Percentiles rank a stretch among this genome's conserved stretches.
Evolutionary conservation across 225 moss, liverwort and hornwort species (phyloP).

Genomic region (Polytrichum commune): DNA sequence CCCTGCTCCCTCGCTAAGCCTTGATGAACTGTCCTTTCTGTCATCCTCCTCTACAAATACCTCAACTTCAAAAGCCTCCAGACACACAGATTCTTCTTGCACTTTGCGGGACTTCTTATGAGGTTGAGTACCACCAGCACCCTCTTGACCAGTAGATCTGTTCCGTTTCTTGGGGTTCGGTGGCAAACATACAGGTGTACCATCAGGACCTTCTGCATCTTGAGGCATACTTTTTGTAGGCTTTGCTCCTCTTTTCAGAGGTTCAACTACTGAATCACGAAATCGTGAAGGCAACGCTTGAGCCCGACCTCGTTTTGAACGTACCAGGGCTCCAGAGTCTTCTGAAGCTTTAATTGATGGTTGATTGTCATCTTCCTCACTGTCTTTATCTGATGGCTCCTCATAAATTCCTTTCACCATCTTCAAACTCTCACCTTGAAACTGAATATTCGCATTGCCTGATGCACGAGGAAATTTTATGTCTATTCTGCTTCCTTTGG

Average conservation of each 20-base stretch:
- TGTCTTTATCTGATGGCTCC: slow-evolving; percentile 47
- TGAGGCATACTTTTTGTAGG: slow-evolving; percentile 43
- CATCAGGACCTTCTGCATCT: slow-evolving; percentile 50
- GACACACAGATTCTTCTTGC: slow-evolving; percentile 19
- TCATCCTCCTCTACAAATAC: slow-evolving; percentile 35
- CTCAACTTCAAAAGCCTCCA: slow-evolving; percentile 28
- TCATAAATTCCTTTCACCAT: slow-evolving; percentile 34
- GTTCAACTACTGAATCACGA: slow-evolving; percentile 91
- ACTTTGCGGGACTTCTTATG: slow-evolving; percentile 37
- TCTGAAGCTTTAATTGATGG: slow-evolving; percentile 46
- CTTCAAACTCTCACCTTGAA: slow-evolving; percentile 25
- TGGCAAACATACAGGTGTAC: slow-evolving; percentile 23
- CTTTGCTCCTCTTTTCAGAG: slow-evolving; percentile 78
- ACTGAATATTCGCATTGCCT: slow-evolving; percentile 40
- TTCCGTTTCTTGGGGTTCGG: slow-evolving; percentile 42
- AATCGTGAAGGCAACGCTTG: slow-evolving; percentile 90
- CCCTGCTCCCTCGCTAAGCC: slow-evolving; percentile 34
- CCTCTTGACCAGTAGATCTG: slow-evolving; percentile 30
- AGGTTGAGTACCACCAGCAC: slow-evolving; percentile 11
- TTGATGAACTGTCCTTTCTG: slow-evolving; percentile 41
- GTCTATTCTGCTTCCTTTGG: slow-evolving; percentile 25
- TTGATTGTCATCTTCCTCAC: slow-evolving; percentile 28
- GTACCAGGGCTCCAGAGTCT: slow-evolving; percentile 80
- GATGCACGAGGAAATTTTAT: slow-evolving; percentile 36
- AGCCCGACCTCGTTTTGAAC: slow-evolving; percentile 91